A percentile compares a stretch with the other conserved stretches of the same genome.
These are phyloP conservation scores for Komagataella phaffii DNA, from an alignment of 805 yeast species.

Conservation along the genomic window DNA sequence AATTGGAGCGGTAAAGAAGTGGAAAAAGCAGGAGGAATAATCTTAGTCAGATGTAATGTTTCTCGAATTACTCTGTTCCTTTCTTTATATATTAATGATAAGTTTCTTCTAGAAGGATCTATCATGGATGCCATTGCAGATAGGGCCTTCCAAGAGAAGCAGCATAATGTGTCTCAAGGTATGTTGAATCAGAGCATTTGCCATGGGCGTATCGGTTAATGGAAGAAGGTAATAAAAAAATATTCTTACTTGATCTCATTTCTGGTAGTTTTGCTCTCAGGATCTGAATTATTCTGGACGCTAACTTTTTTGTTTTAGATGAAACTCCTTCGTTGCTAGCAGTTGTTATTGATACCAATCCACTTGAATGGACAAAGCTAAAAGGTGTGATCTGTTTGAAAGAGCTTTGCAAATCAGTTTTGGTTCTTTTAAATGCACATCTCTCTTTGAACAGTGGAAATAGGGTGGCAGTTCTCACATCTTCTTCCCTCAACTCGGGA, in stretches of 20 bases:
- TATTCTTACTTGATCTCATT: not conserved
- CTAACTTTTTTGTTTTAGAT: constrained; percentile 19
- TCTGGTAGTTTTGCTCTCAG: not conserved
- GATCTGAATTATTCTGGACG: not conserved
- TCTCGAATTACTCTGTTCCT: not conserved
- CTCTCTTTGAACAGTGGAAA: constrained; percentile 75
- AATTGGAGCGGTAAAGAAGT: not conserved
- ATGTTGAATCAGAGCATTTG: not conserved
- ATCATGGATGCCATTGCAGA: constrained; percentile 60
- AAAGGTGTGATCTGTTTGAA: constrained; percentile 33
- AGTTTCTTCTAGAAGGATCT: constrained; percentile 1
- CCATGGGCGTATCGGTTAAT: not conserved
- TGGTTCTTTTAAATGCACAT: constrained; percentile 80
- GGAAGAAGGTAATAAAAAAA: not conserved
- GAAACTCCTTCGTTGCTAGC: constrained; percentile 72
- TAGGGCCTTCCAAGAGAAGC: constrained; percentile 45
- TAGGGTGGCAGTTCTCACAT: constrained; percentile 68
- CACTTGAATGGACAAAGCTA: constrained; percentile 48
- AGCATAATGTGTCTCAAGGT: constrained; percentile 66
- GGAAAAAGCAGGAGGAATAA: not conserved
- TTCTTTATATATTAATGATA: not conserved
- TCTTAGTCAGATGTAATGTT: not conserved
- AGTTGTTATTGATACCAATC: constrained; percentile 66
- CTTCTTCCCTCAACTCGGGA: constrained; percentile 44
- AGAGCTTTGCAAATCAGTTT: constrained; percentile 47